These are phyloP conservation scores for Gossypium australe DNA, from an alignment of 345 rosid genomes.

Conservation along the genomic window DNA sequence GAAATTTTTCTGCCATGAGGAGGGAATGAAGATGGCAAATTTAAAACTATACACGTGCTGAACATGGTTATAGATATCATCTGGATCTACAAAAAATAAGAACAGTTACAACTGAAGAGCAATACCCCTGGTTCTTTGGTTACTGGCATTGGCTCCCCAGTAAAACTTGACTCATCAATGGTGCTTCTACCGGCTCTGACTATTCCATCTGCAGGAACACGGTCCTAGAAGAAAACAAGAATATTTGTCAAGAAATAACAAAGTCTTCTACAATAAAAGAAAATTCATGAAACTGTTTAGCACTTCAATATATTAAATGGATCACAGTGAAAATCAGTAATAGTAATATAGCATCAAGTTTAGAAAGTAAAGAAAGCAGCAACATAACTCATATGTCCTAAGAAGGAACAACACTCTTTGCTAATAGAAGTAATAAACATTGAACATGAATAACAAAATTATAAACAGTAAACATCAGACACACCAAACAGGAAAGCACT, in stretches of 20 bases:
- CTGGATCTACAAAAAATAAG: neutral
- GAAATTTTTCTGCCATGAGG: neutral
- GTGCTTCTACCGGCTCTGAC: conserved; percentile 93
- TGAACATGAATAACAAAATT: neutral
- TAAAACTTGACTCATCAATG: conserved; percentile 91
- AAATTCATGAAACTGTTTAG: neutral
- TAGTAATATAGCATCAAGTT: neutral
- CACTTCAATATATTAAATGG: neutral
- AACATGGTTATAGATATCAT: neutral
- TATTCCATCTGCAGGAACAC: conserved; percentile 88
- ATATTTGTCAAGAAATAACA: conserved; percentile 9
- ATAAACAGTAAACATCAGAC: neutral
- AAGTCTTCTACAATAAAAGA: neutral
- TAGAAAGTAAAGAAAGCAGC: neutral
- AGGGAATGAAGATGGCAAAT: neutral
- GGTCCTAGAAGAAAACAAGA: conserved; percentile 53
- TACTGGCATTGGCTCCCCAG: conserved; percentile 96
- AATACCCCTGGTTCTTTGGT: conserved; percentile 86
- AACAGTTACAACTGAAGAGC: conserved; percentile 17
- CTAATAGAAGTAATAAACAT: neutral
- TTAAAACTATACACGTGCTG: neutral
- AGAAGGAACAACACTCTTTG: neutral
- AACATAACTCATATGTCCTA: neutral
- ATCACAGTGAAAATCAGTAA: conserved; percentile 2
- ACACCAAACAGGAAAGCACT: conserved; percentile 12